Percentiles rank a stretch among this genome's conserved stretches.
Evolutionary conservation across 192 early-diverging fungal genomes (phyloP).

Genomic region (Coemansia sp.): DNA sequence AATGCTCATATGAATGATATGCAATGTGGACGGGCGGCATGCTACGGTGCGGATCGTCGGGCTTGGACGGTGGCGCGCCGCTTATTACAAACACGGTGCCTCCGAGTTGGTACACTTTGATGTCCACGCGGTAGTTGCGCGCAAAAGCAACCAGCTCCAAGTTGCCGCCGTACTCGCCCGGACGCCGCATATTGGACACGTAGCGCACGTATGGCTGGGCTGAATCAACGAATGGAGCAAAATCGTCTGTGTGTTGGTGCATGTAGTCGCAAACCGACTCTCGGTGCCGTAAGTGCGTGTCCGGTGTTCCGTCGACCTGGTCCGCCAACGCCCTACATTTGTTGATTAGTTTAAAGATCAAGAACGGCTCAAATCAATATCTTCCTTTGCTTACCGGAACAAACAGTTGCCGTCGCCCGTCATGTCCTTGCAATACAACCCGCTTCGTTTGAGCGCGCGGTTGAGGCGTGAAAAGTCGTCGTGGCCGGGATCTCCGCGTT

Average conservation of each 20-base stretch:
- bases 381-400: slow-evolving; percentile 53
- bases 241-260: slow-evolving; percentile 59
- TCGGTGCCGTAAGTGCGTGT: slow-evolving; percentile 58
- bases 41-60: slow-evolving; percentile 32
- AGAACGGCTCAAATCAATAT: too few relatives aligned
- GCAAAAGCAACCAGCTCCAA: slow-evolving; percentile 75
- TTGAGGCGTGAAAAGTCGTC: slow-evolving; percentile 54
- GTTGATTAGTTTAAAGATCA: not conserved
- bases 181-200: slow-evolving; percentile 58
- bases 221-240: slow-evolving; percentile 66
- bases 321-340: slow-evolving; percentile 63
- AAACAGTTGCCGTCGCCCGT: slow-evolving; percentile 74
- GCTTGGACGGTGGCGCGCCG: slow-evolving; percentile 55
- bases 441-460: slow-evolving; percentile 53
- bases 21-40: slow-evolving; percentile 64
- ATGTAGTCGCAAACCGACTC: slow-evolving; percentile 65
- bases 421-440: slow-evolving; percentile 66
- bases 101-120: slow-evolving; percentile 70
- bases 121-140: slow-evolving; percentile 59
- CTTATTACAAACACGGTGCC: slow-evolving; percentile 68
- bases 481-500: slow-evolving; percentile 7
- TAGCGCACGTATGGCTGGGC: slow-evolving; percentile 60
- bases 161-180: slow-evolving; percentile 70
- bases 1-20: slow-evolving; percentile 78
- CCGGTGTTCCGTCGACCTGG: slow-evolving; percentile 63